These are phyloP conservation scores for Phaeodactylum tricornutum DNA, from an alignment of 108 stramenopile genomes.

Conservation along the genomic window DNA sequence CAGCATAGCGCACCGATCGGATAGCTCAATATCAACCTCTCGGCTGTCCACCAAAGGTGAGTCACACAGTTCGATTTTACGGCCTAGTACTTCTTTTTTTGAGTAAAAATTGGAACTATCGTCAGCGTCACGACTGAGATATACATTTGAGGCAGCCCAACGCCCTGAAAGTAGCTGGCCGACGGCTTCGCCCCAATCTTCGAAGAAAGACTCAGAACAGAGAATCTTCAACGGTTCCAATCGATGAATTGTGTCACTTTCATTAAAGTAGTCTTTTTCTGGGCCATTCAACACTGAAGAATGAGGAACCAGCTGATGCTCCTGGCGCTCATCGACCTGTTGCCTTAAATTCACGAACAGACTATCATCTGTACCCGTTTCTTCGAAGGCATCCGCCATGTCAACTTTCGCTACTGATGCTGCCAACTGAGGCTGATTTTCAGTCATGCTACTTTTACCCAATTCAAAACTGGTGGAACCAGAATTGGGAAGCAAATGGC, in stretches of 20 bases:
- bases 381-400: neutral
- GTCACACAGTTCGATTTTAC: slow-evolving; percentile 28
- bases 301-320: too few species aligned
- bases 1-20: slow-evolving; percentile 29
- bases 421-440: too few species aligned
- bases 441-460: neutral
- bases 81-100: neutral
- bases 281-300: too few species aligned
- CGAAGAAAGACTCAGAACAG: slow-evolving; percentile 58
- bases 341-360: too few species aligned
- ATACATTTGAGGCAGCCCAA: slow-evolving; percentile 15
- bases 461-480: too few species aligned
- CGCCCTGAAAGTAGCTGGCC: slow-evolving; percentile 33
- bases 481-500: neutral
- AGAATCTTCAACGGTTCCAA: slow-evolving; percentile 31
- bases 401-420: too few species aligned
- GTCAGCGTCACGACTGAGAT: neutral
- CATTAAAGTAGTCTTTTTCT: too few species aligned
- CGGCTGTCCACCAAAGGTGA: slow-evolving; percentile 36
- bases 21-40: slow-evolving; percentile 53
- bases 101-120: neutral
- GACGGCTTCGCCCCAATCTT: slow-evolving; percentile 35
- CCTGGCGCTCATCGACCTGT: too few species aligned
- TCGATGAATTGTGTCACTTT: too few species aligned
- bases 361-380: neutral